Evolutionary conservation across 106 monocot genomes (phyloP).

Genomic region (Dendrobium nobile): DNA sequence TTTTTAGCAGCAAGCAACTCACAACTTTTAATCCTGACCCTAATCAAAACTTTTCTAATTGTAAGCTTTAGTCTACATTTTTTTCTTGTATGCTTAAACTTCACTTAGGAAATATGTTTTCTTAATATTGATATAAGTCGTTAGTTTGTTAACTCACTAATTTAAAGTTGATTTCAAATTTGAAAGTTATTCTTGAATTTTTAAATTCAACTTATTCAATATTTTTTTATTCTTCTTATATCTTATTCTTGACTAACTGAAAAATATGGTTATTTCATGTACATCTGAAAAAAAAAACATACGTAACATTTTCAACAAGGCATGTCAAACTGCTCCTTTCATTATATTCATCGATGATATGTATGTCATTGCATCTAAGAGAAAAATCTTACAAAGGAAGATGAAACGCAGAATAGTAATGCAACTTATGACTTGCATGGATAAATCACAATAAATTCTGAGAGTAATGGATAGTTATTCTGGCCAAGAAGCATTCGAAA

Average conservation of each 20-base stretch:
- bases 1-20: no score
- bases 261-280: conserved; percentile 31
- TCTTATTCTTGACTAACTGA: neutral
- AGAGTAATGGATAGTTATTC: conserved; percentile 17
- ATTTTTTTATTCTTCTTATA: no score
- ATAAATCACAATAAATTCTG: conserved; percentile 63
- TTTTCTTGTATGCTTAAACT: no score
- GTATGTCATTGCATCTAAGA: conserved; percentile 94
- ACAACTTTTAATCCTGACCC: no score
- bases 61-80: no score
- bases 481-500: conserved; percentile 10
- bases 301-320: conserved; percentile 75
- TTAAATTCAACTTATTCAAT: no score
- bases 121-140: no score
- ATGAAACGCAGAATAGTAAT: conserved; percentile 94
- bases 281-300: conserved; percentile 93
- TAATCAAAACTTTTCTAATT: no score
- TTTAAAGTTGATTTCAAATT: no score
- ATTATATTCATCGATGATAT: conserved; percentile 97
- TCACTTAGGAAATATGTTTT: no score
- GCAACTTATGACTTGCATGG: conserved; percentile 97
- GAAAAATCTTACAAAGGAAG: conserved; percentile 76
- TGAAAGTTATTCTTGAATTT: no score
- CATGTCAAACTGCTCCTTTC: conserved; percentile 75
- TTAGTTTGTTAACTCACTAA: no score